A percentile compares a stretch with the other conserved stretches of the same genome.
phyloP scores from a whole-genome alignment of 2,329 filamentous ascomycete species.

The Leptoxyphium fumago region DNA sequence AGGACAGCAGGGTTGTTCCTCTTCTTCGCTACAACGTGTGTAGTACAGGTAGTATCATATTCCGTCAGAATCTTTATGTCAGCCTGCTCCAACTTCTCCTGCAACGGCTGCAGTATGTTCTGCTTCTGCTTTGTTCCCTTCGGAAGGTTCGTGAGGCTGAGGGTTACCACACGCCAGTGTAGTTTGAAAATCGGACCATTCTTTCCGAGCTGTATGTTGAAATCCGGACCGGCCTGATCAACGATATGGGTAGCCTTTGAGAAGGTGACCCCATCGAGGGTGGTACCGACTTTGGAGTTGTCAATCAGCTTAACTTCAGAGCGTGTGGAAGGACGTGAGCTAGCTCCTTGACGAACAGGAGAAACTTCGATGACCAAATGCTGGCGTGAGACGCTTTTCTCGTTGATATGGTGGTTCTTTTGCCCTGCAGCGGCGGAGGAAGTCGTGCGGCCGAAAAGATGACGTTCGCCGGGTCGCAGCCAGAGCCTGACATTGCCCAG shows the following conservation, averaged over 20 bases:
- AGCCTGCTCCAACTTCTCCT: constrained; percentile 58
- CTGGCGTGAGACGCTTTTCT: constrained; percentile 76
- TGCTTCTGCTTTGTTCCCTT: constrained; percentile 31
- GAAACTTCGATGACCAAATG: constrained; percentile 68
- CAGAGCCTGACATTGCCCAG: constrained; percentile 45
- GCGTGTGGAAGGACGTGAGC: constrained; percentile 40
- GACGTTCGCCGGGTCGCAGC: constrained; percentile 72
- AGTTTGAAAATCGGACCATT: constrained; percentile 32
- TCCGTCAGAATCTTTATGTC: constrained; percentile 74
- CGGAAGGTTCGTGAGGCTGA: constrained; percentile 64
- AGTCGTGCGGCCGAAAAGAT: constrained; percentile 72
- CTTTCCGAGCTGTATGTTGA: constrained; percentile 50
- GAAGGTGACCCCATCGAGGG: constrained; percentile 52
- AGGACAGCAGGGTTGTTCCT: constrained; percentile 79
- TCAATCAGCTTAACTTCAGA: constrained; percentile 65
- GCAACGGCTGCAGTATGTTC: constrained; percentile 48
- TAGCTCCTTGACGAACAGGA: constrained; percentile 49
- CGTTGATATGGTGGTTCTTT: constrained; percentile 49
- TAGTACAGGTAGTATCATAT: constrained; percentile 57
- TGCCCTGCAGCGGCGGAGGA: constrained; percentile 30
- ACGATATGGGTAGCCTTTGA: constrained; percentile 49
- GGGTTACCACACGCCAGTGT: constrained; percentile 63
- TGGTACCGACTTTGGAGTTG: constrained; percentile 72
- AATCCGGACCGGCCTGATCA: constrained; percentile 17
- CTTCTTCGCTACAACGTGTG: constrained; percentile 78